Percentiles rank a stretch among this genome's conserved stretches.
Evolutionary conservation across 2,329 filamentous ascomycete genomes (phyloP).

Genomic region (Sporothrix variecibatus): DNA sequence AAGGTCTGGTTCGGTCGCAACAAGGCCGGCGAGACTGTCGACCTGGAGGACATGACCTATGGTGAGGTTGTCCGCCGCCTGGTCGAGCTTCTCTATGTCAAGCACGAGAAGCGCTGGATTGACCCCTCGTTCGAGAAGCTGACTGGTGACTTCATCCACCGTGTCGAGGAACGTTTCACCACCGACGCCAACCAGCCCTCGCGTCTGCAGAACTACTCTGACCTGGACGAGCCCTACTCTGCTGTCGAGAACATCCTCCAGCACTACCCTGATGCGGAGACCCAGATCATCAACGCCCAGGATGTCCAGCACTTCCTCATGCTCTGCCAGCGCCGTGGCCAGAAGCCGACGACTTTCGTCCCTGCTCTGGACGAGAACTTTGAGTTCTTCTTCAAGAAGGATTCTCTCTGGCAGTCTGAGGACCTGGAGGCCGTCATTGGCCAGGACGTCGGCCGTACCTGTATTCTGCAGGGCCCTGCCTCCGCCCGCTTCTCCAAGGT

Average conservation of each 20-base stretch:
- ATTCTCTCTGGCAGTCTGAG: slow-evolving; percentile 98
- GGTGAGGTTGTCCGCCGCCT: slow-evolving; percentile 82
- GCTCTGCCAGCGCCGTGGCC: slow-evolving; percentile 84
- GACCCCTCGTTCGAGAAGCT: slow-evolving; percentile 79
- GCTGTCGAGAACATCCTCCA: slow-evolving; percentile 77
- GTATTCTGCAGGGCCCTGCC: slow-evolving; percentile 93
- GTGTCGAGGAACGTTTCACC: slow-evolving; percentile 95
- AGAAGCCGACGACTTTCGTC: slow-evolving; percentile 97
- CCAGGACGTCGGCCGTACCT: slow-evolving; percentile 93
- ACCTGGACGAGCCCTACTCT: slow-evolving; percentile 79
- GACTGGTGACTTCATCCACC: slow-evolving; percentile 93
- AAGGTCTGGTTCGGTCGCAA: slow-evolving; percentile 96
- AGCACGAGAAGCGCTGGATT: slow-evolving; percentile 89
- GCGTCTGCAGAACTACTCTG: slow-evolving; percentile 83
- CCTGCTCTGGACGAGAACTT: slow-evolving; percentile 96
- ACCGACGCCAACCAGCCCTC: slow-evolving; percentile 70
- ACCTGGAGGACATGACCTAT: slow-evolving; percentile 96
- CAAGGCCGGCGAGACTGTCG: slow-evolving; percentile 74
- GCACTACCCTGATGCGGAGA: slow-evolving; percentile 81
- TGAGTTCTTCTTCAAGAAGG: slow-evolving; percentile 99
- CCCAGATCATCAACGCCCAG: slow-evolving; percentile 95
- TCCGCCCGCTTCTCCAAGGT: slow-evolving; percentile 86
- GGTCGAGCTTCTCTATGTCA: slow-evolving; percentile 88
- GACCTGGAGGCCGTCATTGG: slow-evolving; percentile 93
- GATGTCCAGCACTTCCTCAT: slow-evolving; percentile 96